phyloP scores from a whole-genome alignment of 805 yeast genomes.

The Metschnikowia lunata region DNA sequence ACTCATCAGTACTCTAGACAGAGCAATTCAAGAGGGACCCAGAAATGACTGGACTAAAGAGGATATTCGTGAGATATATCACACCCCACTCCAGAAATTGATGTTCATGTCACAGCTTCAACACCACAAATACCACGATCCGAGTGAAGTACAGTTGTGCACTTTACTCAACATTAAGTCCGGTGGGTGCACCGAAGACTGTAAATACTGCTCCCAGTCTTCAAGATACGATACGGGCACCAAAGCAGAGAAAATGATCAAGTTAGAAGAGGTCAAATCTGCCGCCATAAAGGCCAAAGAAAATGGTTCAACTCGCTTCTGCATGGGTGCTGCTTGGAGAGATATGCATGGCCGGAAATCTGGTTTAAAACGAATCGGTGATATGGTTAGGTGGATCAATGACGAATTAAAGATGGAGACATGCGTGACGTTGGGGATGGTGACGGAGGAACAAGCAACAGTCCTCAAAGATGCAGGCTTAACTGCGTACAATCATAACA shows the following conservation, averaged over 20 bases:
- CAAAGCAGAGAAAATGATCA: conserved; percentile 62
- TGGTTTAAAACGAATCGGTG: conserved; percentile 55
- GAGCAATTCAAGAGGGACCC: conserved; percentile 10
- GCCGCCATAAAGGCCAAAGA: conserved; percentile 62
- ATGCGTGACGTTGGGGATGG: conserved; percentile 80
- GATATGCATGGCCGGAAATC: conserved; percentile 76
- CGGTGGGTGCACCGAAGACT: conserved; percentile 81
- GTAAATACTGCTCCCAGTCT: conserved; percentile 78
- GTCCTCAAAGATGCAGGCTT: conserved; percentile 62
- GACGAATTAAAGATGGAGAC: conserved; percentile 63
- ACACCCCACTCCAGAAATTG: conserved; percentile 62
- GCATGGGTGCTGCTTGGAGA: conserved; percentile 88
- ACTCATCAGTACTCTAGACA: background rate
- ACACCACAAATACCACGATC: conserved; percentile 65
- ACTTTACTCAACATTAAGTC: conserved; percentile 70
- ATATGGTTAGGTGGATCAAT: conserved; percentile 62
- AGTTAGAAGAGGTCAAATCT: conserved; percentile 55
- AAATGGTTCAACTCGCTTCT: conserved; percentile 73
- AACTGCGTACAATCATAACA: conserved; percentile 78
- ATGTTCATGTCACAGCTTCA: conserved; percentile 57
- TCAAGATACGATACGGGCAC: conserved; percentile 64
- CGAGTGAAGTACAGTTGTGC: conserved; percentile 68
- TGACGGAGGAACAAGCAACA: conserved; percentile 58
- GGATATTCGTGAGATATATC: conserved; percentile 56
- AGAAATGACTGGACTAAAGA: conserved; percentile 52